Evolutionary conservation across 1,284 basidiomycete species (phyloP).

Genomic region (Microbotryum violaceum): DNA sequence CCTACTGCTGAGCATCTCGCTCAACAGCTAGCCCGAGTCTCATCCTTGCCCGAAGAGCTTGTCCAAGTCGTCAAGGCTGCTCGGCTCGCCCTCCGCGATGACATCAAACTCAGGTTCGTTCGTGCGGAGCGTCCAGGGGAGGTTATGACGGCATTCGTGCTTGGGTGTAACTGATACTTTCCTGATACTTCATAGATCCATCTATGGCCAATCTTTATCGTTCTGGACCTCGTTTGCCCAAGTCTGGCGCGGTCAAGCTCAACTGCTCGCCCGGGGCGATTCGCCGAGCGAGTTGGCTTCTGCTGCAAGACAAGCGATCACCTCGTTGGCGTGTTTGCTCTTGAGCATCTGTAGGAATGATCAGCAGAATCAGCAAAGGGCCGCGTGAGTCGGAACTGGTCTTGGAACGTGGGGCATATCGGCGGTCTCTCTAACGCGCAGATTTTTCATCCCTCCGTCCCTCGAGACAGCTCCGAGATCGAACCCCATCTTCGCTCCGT

Average conservation of each 20-base stretch:
- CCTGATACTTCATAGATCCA: not conserved
- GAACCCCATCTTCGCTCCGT: constrained; percentile 19
- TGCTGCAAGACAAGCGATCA: not conserved
- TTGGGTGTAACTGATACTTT: not conserved
- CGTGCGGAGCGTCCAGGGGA: not conserved
- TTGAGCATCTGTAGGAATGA: constrained; percentile 10
- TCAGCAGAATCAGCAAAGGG: constrained; percentile 4
- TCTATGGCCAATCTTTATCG: not conserved
- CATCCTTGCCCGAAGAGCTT: not conserved
- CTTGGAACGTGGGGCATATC: not conserved
- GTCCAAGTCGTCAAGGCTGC: constrained; percentile 11
- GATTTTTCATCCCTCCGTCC: too few relatives aligned
- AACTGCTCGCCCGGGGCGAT: not conserved
- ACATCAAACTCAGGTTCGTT: constrained; percentile 4
- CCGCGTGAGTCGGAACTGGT: constrained; percentile 8
- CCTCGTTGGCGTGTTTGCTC: constrained; percentile 17
- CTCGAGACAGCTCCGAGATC: constrained; percentile 4
- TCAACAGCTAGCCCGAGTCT: not conserved
- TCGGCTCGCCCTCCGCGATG: constrained; percentile 10
- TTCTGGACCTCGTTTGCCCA: constrained; percentile 8
- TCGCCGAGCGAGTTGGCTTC: not conserved
- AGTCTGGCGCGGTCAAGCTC: constrained; percentile 10
- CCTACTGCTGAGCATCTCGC: constrained; percentile 4
- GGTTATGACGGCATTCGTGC: too few relatives aligned
- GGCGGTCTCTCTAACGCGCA: too few relatives aligned